Evolutionary conservation across 192 early-diverging fungal species (phyloP).

Genomic region (Coemansia biformis): DNA sequence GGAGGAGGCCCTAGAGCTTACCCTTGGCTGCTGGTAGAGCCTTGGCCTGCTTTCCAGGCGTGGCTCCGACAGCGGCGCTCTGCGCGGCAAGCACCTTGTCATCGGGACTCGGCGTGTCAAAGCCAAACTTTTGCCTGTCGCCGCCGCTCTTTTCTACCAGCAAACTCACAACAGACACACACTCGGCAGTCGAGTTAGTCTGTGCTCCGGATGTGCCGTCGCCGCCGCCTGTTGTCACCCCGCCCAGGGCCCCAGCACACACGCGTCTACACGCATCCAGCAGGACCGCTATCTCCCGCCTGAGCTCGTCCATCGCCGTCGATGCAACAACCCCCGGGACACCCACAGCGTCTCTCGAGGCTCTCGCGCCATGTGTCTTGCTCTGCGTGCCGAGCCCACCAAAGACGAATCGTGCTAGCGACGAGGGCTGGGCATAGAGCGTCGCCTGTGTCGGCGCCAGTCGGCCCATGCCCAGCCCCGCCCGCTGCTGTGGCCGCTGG

Average conservation of each 20-base stretch:
- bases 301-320: constrained; percentile 4
- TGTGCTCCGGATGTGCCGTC: background rate
- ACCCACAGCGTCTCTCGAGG: too few relatives aligned
- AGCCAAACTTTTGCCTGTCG: constrained; percentile 51
- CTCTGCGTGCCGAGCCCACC: background rate
- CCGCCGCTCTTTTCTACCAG: constrained; percentile 18
- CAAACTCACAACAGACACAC: constrained; percentile 35
- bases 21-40: constrained; percentile 20
- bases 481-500: constrained; percentile 5
- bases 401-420: constrained; percentile 42
- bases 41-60: constrained; percentile 10
- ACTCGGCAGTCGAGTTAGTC: constrained; percentile 12
- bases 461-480: constrained; percentile 4
- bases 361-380: constrained; percentile 2
- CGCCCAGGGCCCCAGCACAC: background rate
- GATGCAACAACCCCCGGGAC: too few relatives aligned
- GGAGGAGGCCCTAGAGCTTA: constrained; percentile 17
- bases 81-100: constrained; percentile 66
- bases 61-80: constrained; percentile 17
- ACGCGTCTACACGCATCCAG: constrained; percentile 1
- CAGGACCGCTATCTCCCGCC: constrained; percentile 14
- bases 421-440: constrained; percentile 34
- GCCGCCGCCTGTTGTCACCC: too few relatives aligned
- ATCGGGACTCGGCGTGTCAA: constrained; percentile 80
- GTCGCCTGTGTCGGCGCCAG: constrained; percentile 7